These are phyloP conservation scores for Scytalidium lignicola DNA, from an alignment of 2,329 filamentous ascomycete genomes.

Conservation along the genomic window DNA sequence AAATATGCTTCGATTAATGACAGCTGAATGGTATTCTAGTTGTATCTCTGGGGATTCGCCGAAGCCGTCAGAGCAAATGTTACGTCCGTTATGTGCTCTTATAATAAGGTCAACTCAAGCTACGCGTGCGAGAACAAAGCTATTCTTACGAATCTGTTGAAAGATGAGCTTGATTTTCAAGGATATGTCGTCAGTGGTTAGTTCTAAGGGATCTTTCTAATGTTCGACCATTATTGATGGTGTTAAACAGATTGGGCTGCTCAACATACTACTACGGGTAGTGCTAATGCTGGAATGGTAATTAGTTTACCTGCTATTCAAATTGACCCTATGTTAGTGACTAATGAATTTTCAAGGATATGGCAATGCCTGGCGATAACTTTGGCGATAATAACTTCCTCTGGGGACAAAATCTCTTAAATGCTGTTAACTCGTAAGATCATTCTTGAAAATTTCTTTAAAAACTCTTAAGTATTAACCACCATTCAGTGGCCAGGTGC, in stretches of 20 bases:
- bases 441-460: no score
- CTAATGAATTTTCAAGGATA: constrained; percentile 39
- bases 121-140: constrained; percentile 63
- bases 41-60: constrained; percentile 49
- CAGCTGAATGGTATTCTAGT: constrained; percentile 5
- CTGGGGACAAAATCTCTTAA: constrained; percentile 50
- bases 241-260: constrained; percentile 63
- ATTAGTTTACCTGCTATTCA: neutral
- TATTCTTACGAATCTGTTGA: constrained; percentile 57
- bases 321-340: neutral
- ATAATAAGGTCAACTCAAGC: constrained; percentile 66
- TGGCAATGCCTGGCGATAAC: constrained; percentile 73
- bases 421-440: constrained; percentile 39
- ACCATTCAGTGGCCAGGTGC: constrained; percentile 48
- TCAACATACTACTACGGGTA: constrained; percentile 65
- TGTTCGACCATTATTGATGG: constrained; percentile 24
- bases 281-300: constrained; percentile 62
- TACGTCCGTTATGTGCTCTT: constrained; percentile 66
- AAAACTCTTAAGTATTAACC: no score
- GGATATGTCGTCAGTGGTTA: constrained; percentile 53
- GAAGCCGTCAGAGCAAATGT: constrained; percentile 63
- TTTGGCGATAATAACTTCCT: constrained; percentile 45
- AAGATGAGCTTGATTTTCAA: constrained; percentile 72
- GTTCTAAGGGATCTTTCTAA: neutral
- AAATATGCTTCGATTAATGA: constrained; percentile 45